Evolutionary conservation across 176 grass and related monocot genomes (phyloP).

Genomic region (Musa schizocarpa): DNA sequence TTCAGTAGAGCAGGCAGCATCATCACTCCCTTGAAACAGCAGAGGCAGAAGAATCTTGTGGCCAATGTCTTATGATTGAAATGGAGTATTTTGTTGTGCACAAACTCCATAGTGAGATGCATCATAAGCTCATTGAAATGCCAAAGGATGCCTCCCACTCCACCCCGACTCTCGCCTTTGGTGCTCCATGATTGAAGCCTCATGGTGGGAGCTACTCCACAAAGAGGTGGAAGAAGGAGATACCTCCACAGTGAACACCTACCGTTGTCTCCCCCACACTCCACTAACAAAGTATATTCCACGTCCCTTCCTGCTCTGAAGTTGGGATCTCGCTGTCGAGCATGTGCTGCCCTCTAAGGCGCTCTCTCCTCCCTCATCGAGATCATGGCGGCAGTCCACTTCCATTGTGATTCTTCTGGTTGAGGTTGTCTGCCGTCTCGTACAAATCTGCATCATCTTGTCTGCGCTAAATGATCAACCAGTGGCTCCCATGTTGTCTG

Average conservation of each 20-base stretch:
- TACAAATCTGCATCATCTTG: not conserved
- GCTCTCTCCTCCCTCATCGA: not conserved
- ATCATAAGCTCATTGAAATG: constrained; percentile 14
- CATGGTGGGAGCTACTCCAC: not conserved
- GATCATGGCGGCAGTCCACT: not conserved
- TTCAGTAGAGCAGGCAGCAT: not conserved
- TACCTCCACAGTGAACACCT: not conserved
- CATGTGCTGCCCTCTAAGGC: not conserved
- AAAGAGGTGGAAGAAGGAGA: not conserved
- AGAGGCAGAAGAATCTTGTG: constrained; percentile 1
- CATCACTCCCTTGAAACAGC: not conserved
- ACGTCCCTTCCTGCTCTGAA: not conserved
- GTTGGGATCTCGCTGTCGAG: not conserved
- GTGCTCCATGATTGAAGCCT: not conserved
- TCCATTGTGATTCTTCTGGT: not conserved
- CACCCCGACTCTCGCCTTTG: not conserved
- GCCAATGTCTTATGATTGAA: not conserved
- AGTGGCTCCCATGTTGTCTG: not conserved
- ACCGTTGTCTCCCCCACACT: not conserved
- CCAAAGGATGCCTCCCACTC: not conserved
- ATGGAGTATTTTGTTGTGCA: too few species aligned
- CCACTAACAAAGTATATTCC: constrained; percentile 5
- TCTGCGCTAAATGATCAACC: not conserved
- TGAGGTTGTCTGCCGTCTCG: not conserved
- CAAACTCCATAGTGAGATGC: not conserved